Base-by-base conservation (phyloP, 208 protist genomes). In the Leishmania aethiopica region DNA sequence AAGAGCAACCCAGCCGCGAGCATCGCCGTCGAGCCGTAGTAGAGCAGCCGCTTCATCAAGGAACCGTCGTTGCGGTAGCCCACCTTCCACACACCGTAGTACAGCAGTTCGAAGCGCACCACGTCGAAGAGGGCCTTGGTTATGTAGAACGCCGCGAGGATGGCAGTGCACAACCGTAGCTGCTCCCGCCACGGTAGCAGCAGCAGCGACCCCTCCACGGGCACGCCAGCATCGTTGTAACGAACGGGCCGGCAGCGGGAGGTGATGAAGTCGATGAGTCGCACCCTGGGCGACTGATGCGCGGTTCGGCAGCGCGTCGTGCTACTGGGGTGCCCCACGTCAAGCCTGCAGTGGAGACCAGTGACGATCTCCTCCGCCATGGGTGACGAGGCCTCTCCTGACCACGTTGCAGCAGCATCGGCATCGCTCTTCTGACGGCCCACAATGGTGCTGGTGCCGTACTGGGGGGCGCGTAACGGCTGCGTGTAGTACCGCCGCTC, bases 41-140 rank as follows among this genome's bases (percentile, higher is more conserved):
- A 90, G 17, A 83, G 69, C 47, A 83, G 25, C 1, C 87, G 87
- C 49, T 81, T 80, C 70, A 66, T 60, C 32, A 64, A 69, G 70
- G 78, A 77, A 37, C 66, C 69, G 64, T 82, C 79, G 64, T 86
- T 72, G 59, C 80, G 77, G 80, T 84, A 88, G 42, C 80, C 71
- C 6, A 80, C 37, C 75, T 90, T 87, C 87, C 87, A 90, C 6
- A 90, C 37, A 19, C 81, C 78, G 66, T 90, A 85, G 79, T 90
- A 90, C 35, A 88, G 75, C 62, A 87, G 81, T 66, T 90, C 87
- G 70, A 88, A 90, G 47, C 84, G 81, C 62, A 79, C 49, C 64
- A 76, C 76, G 49, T 86, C 81, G 69, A 82, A 88, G 74, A 83
- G 57, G 10, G 59, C 37, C 59, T 88, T 88, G n/a, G 87, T 90